A percentile compares a stretch with the other conserved stretches of the same genome.
Conservation (phyloP, 352 stramenopile genomes). For the Pythium monospermum region DNA sequence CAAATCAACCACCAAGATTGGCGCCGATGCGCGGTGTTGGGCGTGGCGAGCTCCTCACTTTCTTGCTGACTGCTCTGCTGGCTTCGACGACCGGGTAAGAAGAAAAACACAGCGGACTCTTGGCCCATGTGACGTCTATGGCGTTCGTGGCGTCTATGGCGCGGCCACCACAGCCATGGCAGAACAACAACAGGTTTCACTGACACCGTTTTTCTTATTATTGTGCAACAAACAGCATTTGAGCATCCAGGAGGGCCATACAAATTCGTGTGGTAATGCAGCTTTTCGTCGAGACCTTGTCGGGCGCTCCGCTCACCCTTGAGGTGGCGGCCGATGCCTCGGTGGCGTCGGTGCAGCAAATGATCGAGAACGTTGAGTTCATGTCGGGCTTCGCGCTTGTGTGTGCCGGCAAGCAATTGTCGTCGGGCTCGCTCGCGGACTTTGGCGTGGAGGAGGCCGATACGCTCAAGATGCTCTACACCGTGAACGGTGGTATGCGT, state of each 20-base stretch:
- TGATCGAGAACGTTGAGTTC: constrained; percentile 95
- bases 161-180: no score
- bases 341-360: constrained; percentile 89
- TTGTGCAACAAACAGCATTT: constrained; percentile 83
- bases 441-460: constrained; percentile 91
- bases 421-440: constrained; percentile 85
- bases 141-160: background rate
- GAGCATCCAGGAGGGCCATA: constrained; percentile 89
- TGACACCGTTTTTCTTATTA: no score
- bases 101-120: no score
- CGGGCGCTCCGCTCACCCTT: constrained; percentile 76
- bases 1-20: no score
- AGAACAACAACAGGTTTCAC: no score
- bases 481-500: constrained; percentile 92
- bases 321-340: constrained; percentile 83
- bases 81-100: constrained; percentile 77
- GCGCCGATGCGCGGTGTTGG: background rate
- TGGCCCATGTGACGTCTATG: constrained; percentile 1
- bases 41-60: constrained; percentile 52
- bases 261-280: constrained; percentile 88
- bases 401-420: constrained; percentile 75
- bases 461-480: constrained; percentile 89
- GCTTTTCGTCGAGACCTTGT: constrained; percentile 92
- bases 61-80: constrained; percentile 92
- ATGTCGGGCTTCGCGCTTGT: constrained; percentile 91